Conservation (phyloP, 768 basidiomycete genomes). For the Trichaptum fuscoviolaceum region DNA sequence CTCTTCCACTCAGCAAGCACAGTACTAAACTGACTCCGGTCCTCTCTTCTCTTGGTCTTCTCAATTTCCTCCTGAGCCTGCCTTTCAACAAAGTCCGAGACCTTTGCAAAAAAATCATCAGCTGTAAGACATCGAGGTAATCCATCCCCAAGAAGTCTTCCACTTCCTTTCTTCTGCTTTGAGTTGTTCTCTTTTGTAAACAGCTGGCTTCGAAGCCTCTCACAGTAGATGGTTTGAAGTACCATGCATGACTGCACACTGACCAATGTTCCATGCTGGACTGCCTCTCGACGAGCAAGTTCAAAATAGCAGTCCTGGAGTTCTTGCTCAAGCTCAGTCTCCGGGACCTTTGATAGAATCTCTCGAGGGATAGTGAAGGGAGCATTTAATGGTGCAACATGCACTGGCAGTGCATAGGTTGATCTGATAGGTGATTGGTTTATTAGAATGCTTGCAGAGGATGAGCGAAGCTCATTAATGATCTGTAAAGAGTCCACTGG, state of each 20-base stretch:
- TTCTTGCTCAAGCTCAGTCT: constrained; percentile 5
- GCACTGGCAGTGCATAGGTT: neutral
- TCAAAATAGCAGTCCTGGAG: constrained; percentile 7
- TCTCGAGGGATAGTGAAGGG: neutral
- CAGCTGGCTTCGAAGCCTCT: constrained; percentile 8
- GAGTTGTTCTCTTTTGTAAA: neutral
- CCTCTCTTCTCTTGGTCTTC: neutral
- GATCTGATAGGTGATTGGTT: constrained; percentile 2
- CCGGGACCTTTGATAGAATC: constrained; percentile 6
- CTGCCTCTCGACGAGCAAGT: neutral
- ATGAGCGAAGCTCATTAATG: neutral
- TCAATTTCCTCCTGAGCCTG: neutral
- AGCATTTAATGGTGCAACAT: neutral
- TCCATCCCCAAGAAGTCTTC: neutral
- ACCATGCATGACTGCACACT: constrained; percentile 9
- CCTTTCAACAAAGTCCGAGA: neutral
- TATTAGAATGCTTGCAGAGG: neutral
- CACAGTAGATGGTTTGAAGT: constrained; percentile 7
- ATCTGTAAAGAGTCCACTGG: neutral
- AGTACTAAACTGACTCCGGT: neutral
- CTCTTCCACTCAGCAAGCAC: neutral
- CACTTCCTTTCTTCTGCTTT: neutral
- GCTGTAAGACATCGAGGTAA: neutral
- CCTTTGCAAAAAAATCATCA: neutral
- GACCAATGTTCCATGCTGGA: constrained; percentile 3